phyloP scores from a whole-genome alignment of 106 monocot genomes.

The Dioscorea alata region DNA sequence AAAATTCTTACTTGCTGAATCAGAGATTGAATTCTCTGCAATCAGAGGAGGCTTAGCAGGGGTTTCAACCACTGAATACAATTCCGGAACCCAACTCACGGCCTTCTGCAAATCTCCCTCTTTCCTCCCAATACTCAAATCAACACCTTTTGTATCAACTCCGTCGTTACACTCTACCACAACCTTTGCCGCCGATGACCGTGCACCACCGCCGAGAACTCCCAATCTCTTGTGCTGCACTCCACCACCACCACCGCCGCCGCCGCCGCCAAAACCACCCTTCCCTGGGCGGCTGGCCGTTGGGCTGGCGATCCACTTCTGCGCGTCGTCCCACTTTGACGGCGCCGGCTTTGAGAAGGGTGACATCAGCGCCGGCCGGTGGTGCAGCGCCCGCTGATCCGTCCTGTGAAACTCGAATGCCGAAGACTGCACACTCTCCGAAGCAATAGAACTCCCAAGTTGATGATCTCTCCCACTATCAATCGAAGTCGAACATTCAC shows the following conservation, averaged over 20 bases:
- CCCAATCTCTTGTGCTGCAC: slow-evolving; percentile 29
- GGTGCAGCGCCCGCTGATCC: slow-evolving; percentile 22
- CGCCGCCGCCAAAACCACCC: slow-evolving; percentile 5
- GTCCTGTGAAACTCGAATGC: slow-evolving; percentile 78
- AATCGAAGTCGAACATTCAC: slow-evolving; percentile 24
- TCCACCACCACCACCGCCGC: neutral
- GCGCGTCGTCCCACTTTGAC: slow-evolving; percentile 91
- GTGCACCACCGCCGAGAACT: slow-evolving; percentile 19
- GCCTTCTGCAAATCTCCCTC: slow-evolving; percentile 33
- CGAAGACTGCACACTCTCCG: slow-evolving; percentile 27
- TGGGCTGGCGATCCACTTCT: slow-evolving; percentile 95
- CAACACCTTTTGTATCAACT: slow-evolving; percentile 58
- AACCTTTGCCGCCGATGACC: slow-evolving; percentile 25
- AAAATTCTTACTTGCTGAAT: slow-evolving; percentile 45
- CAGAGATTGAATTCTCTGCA: slow-evolving; percentile 25
- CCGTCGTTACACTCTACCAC: slow-evolving; percentile 59
- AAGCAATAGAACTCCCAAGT: slow-evolving; percentile 11
- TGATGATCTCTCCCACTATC: slow-evolving; percentile 6
- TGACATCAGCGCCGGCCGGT: slow-evolving; percentile 27
- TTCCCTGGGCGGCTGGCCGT: slow-evolving; percentile 37
- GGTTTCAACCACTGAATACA: slow-evolving; percentile 23
- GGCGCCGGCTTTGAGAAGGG: slow-evolving; percentile 74
- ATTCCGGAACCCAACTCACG: slow-evolving; percentile 31
- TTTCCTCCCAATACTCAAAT: slow-evolving; percentile 44
- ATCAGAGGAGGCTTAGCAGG: slow-evolving; percentile 18